These are phyloP conservation scores for Populus davidiana DNA, from an alignment of 345 rosid species.

Conservation along the genomic window DNA sequence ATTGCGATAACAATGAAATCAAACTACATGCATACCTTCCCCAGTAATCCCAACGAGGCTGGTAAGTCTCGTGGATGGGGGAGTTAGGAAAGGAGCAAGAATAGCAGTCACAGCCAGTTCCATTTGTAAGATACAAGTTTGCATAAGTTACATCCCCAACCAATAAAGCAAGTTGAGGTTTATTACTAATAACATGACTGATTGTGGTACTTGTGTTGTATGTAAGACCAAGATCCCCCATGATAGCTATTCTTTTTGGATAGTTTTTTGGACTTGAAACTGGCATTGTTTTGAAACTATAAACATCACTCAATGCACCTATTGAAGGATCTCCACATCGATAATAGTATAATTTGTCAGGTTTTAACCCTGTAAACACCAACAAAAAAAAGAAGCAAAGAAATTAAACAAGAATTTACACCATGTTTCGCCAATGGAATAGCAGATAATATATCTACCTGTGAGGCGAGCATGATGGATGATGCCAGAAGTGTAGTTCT, in stretches of 20 bases:
- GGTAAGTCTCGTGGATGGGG: conserved; percentile 74
- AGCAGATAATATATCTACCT: conserved; percentile 24
- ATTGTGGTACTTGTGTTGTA: conserved; percentile 66
- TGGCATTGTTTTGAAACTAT: conserved; percentile 75
- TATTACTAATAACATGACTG: conserved; percentile 53
- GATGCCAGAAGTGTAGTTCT: conserved; percentile 77
- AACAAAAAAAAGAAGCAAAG: neutral
- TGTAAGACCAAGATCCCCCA: conserved; percentile 88
- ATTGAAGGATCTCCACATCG: conserved; percentile 74
- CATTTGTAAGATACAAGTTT: conserved; percentile 61
- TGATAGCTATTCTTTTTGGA: conserved; percentile 63
- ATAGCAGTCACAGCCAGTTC: conserved; percentile 52
- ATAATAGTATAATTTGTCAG: conserved; percentile 52
- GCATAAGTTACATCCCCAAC: conserved; percentile 85
- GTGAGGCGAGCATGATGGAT: conserved; percentile 80
- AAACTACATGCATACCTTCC: conserved; percentile 58
- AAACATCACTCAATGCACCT: conserved; percentile 50
- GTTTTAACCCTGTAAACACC: conserved; percentile 54
- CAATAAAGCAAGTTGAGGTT: conserved; percentile 75
- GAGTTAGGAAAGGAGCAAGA: conserved; percentile 50
- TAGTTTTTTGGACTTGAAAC: conserved; percentile 46
- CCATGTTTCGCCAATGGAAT: neutral
- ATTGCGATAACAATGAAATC: neutral
- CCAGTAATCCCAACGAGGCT: conserved; percentile 99
- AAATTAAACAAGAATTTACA: neutral